Evolutionary conservation across 352 stramenopile genomes (phyloP).

Genomic region (Phytopythium chamaehyphon): DNA sequence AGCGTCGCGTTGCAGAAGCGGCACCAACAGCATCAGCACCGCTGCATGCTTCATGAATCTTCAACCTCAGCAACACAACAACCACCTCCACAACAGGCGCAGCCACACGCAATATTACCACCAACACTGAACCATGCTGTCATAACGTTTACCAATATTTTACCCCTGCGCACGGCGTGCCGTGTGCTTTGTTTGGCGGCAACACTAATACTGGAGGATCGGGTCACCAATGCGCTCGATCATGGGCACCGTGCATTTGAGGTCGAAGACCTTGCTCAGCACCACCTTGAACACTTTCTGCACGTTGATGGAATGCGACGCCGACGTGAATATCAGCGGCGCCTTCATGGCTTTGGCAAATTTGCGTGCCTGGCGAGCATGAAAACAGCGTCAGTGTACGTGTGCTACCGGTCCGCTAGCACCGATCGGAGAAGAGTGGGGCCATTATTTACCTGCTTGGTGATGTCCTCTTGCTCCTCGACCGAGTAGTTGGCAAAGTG

Average conservation of each 20-base stretch:
- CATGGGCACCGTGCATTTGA: slow-evolving; percentile 92
- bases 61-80: too few species aligned
- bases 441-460: slow-evolving; percentile 77
- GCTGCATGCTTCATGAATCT: too few species aligned
- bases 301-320: slow-evolving; percentile 94
- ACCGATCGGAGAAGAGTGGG: background rate
- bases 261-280: slow-evolving; percentile 92
- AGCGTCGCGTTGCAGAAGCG: too few species aligned
- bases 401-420: background rate
- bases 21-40: too few species aligned
- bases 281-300: slow-evolving; percentile 96
- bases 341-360: slow-evolving; percentile 95
- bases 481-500: slow-evolving; percentile 87
- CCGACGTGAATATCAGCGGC: slow-evolving; percentile 92
- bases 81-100: too few species aligned
- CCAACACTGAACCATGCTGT: too few species aligned
- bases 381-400: background rate
- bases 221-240: slow-evolving; percentile 91
- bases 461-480: slow-evolving; percentile 93
- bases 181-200: background rate
- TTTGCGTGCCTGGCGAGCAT: slow-evolving; percentile 75
- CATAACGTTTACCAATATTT: background rate
- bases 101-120: too few species aligned
- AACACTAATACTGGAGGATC: slow-evolving; percentile 86
- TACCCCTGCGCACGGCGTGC: background rate